Evolutionary conservation across 2,329 filamentous ascomycete genomes (phyloP), one percentile per base, ranked within the genome.

Genomic region (Ophiostoma piceae): DNA sequence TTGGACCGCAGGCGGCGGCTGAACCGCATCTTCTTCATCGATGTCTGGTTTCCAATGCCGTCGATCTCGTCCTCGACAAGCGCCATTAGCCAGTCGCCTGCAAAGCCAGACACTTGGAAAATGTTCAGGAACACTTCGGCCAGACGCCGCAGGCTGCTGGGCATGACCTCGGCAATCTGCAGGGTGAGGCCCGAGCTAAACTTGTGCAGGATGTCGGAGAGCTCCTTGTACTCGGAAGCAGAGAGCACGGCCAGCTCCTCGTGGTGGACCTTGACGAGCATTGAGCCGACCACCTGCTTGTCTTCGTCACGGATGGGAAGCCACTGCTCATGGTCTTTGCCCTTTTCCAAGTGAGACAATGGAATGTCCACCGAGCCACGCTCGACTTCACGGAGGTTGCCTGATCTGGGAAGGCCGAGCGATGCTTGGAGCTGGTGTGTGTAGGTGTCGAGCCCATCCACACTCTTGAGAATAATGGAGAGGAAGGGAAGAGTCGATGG

Each of bases 11-110:
- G 80, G 26, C 91, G 85, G 72, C 85, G 85, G 78, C 86, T 91
- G 78, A 91, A 93, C 3, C 91, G 85, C 83, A 88, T 77, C 84
- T 90, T 83, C 82, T 89, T 92, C 73, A 90, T 86, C 0, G 90
- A 87, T 16, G 88, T 88, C 74, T 97, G 93, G 76, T 90, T 96
- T 69, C 92, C 88, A 22, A 95, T 89, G 0, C 94, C 94, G 76
- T 98, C 95, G 70, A 99, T 98, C 78, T 99, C 95, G 76, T 98
- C 94, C 78, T 99, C 95, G 0, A 97, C 92, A 57, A 99, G 82
- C 2, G 92, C 89, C 83, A 92, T 95, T 29, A 99, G 85, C 95
- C 95, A 99, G 71, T 97, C 92, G 62, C 86, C 85, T 2, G 92
- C 91, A 51, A 87, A 87, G 0, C 92, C 92, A 2, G 93, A 94